Conservation (phyloP, 306 rosid species). For the Malus sylvestris region DNA sequence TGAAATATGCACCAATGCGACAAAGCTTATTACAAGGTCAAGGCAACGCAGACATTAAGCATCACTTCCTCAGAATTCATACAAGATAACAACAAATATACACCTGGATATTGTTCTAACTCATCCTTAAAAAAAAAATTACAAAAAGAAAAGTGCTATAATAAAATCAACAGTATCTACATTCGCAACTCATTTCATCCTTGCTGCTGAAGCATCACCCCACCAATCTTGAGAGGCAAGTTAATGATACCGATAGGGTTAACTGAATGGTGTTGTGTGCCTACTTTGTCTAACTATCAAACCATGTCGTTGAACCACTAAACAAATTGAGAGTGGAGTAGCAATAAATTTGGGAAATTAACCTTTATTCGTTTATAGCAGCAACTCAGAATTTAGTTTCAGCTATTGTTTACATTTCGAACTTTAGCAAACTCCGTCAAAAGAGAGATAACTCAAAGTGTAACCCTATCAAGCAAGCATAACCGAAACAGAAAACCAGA, state of each 20-base stretch:
- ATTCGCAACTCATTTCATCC: background rate
- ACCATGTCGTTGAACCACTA: background rate
- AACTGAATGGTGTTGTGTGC: background rate
- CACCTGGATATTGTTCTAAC: background rate
- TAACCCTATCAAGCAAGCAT: background rate
- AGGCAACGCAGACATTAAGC: constrained; percentile 17
- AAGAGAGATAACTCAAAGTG: background rate
- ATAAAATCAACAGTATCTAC: background rate
- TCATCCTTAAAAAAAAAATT: background rate
- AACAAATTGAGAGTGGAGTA: background rate
- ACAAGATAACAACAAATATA: background rate
- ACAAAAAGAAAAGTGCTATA: background rate
- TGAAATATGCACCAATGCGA: constrained; percentile 97
- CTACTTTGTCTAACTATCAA: background rate
- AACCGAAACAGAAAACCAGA: background rate
- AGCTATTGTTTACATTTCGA: background rate
- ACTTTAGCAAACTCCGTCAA: background rate
- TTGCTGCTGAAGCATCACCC: background rate
- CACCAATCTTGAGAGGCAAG: background rate
- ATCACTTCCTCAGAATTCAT: background rate
- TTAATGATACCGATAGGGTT: background rate
- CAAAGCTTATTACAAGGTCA: constrained; percentile 55
- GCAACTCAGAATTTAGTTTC: background rate
- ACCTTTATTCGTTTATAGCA: background rate
- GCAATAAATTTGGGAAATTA: background rate